Evolutionary conservation across 2,329 filamentous ascomycete species (phyloP), one percentile per base, ranked within the genome.

Genomic region (Ceratocystis harringtonii): DNA sequence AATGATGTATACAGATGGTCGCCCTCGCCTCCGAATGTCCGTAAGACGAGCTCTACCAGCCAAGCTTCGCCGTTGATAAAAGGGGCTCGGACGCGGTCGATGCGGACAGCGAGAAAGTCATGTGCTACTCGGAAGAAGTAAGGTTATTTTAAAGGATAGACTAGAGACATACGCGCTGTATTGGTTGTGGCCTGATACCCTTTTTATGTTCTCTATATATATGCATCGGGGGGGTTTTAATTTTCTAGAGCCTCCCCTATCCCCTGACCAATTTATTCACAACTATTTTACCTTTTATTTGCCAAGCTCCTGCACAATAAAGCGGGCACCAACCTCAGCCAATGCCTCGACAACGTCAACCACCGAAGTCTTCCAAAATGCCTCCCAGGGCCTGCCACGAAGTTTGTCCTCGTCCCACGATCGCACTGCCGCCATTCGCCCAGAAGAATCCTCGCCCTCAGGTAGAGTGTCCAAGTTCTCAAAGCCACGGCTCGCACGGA

Each of bases 301-400:
- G 3, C 70, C 71, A 70, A 82, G 75, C 66, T 80, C 78, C 2
- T 66, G 69, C 36, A 72, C 72, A 65, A 83, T 71, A 15, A 81
- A 70, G 17, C 75, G 75, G 17, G 76, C 70, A 1, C 80, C 80
- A 41, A 83, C 71, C 1, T 71, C 71, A 2, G 80, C 77, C 65
- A 84, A 70, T n/a, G 73, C 71, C 63, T 76, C 74, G 19, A 84
- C 71, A 41, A 79, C 79, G 65, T 76, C 72, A 25, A 81, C 71
- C 8, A 84, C 77, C n/a, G 75, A 76, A 65, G 74, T 76, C 41
- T 78, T 74, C 69, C 82, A 82, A 68, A 83, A 83, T 0, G 72
- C 70, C n/a, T 70, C 72, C 1, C 75, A 77, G 41, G 74, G 73
- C 1, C 75, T 72, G 36, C 73, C 72, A 2, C 73, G 72, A 0